phyloP scores from a whole-genome alignment of 306 rosid genomes.

The Chamaecrista fasciculata region DNA sequence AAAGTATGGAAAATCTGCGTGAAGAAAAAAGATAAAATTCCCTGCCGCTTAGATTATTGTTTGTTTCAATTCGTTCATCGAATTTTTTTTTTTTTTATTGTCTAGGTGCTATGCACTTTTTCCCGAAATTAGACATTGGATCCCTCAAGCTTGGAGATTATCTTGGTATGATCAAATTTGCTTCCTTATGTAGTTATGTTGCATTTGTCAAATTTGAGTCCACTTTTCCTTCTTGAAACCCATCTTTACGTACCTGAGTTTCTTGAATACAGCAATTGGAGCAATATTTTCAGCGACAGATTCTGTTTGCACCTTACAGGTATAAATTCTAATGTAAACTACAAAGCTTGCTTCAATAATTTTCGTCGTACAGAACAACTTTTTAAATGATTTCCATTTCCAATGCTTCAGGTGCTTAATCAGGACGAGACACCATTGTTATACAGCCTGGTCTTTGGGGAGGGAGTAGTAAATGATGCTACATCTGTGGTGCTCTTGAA shows the following conservation, averaged over 20 bases:
- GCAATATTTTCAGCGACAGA: conserved; percentile 95
- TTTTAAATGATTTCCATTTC: neutral
- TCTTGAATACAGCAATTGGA: conserved; percentile 76
- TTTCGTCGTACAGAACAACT: neutral
- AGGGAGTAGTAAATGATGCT: conserved; percentile 97
- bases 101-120: conserved; percentile 86
- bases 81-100: conserved; percentile 27
- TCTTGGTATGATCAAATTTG: conserved; percentile 56
- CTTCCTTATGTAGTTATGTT: neutral
- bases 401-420: conserved; percentile 73
- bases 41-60: neutral
- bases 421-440: conserved; percentile 82
- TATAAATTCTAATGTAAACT: conserved; percentile 27
- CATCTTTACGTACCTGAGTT: conserved; percentile 9
- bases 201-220: neutral
- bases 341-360: neutral
- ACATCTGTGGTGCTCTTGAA: conserved; percentile 92
- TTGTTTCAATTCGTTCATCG: conserved; percentile 12
- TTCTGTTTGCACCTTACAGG: conserved; percentile 97
- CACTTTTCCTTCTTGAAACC: conserved; percentile 13
- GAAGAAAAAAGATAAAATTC: neutral
- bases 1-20: neutral
- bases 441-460: conserved; percentile 92
- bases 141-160: conserved; percentile 85
- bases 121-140: conserved; percentile 70